Evolutionary conservation across 1,284 basidiomycete genomes (phyloP).

Genomic region (Leucoagaricus sp.): DNA sequence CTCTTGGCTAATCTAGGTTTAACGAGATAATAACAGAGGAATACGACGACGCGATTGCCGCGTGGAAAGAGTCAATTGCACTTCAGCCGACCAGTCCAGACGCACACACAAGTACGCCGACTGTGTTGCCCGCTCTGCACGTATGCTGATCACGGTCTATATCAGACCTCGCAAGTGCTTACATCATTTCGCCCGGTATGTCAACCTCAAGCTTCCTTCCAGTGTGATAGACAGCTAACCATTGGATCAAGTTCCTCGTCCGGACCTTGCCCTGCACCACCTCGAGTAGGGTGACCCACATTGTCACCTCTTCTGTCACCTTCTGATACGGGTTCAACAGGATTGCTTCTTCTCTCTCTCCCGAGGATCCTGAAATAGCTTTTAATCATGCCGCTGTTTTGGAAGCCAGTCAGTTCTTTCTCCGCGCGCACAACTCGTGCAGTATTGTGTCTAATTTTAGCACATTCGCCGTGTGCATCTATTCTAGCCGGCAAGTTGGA

Average conservation of each 20-base stretch:
- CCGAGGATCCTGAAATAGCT: slow-evolving; percentile 92
- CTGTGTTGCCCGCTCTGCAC: slow-evolving; percentile 13
- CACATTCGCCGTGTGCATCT: neutral
- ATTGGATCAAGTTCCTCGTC: slow-evolving; percentile 58
- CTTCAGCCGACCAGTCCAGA: slow-evolving; percentile 87
- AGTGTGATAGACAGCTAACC: slow-evolving; percentile 2
- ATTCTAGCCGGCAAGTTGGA: slow-evolving; percentile 73
- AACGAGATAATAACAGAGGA: slow-evolving; percentile 58
- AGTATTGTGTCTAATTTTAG: slow-evolving; percentile 7
- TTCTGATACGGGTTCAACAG: slow-evolving; percentile 41
- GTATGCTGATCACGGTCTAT: slow-evolving; percentile 14
- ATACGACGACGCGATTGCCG: slow-evolving; percentile 80
- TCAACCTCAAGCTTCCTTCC: slow-evolving; percentile 5
- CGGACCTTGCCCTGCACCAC: slow-evolving; percentile 90
- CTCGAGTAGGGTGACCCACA: slow-evolving; percentile 60
- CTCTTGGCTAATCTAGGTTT: slow-evolving; percentile 8
- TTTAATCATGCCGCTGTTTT: slow-evolving; percentile 93
- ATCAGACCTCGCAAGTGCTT: slow-evolving; percentile 89
- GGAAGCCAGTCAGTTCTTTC: slow-evolving; percentile 73
- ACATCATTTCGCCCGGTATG: slow-evolving; percentile 74
- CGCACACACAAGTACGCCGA: slow-evolving; percentile 84
- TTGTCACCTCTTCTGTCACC: slow-evolving; percentile 26
- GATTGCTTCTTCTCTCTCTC: slow-evolving; percentile 82
- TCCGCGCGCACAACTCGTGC: slow-evolving; percentile 23
- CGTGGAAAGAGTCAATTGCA: slow-evolving; percentile 85